Evolutionary conservation across 805 yeast genomes (phyloP), one percentile per base, ranked within the genome.

Genomic region (Cephaloascus albidus): DNA sequence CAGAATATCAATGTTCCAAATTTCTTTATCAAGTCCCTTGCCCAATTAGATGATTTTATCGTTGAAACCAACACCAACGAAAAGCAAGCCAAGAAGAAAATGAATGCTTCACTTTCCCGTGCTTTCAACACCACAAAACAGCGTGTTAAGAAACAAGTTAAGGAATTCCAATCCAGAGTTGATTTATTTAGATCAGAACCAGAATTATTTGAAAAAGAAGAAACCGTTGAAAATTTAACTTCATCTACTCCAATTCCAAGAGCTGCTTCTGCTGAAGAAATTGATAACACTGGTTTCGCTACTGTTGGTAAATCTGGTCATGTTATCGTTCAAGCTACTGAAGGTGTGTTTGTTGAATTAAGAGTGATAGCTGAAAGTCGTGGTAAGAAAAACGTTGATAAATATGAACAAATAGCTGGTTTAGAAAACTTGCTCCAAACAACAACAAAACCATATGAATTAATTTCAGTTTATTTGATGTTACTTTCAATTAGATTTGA

Each of bases 341-440:
- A 57, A 35, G 45, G 65, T n/a, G 78, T 88, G 41, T 87, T 89
- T 68, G 68, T 78, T 41, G 76, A 84, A 28, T 71, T 93, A 57
- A 75, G 81, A 57, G 61, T 77, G 40, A 79, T 93, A 41, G 67
- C 84, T 43, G 97, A 93, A 61, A 72, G 88, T 37, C 81, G 98
- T 66, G 98, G 98, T 70, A 89, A 89, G 72, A 90, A 86, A 71
- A 88, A 86, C 59, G 83, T 87, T 45, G 96, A 90, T 60, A 77
- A 81, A 46, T 60, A 57, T 45, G 95, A 85, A 60, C 95, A 90
- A 61, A 76, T 88, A 47, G 64, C 66, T 40, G 68, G 72, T 35
- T 70, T 93, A 54, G 95, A 85, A 63, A 70, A 68, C 36, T 67
- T 85, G 45, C 70, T 81, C 40, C 66, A 75, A 10, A 61, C 65